phyloP scores from a whole-genome alignment of 345 rosid genomes.

The Boechera stricta region DNA sequence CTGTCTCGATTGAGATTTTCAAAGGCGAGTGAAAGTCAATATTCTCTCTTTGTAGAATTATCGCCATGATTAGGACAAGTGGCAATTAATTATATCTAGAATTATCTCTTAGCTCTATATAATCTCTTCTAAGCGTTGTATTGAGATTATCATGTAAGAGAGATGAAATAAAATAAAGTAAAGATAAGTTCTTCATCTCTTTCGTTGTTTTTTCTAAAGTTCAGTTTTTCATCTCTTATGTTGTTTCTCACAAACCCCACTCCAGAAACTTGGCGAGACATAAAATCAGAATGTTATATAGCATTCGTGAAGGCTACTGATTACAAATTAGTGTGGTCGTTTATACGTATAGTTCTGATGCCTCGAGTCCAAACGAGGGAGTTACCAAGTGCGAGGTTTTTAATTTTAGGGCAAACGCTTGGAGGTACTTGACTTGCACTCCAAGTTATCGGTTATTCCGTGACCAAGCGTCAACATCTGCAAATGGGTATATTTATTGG shows the following conservation, averaged over 20 bases:
- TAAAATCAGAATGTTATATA: not conserved
- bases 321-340: constrained; percentile 34
- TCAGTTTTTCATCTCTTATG: too few relatives aligned
- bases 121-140: too few relatives aligned
- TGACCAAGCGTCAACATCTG: not conserved
- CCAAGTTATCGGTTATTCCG: not conserved
- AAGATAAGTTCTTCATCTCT: too few relatives aligned
- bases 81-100: too few relatives aligned
- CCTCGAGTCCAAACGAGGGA: not conserved
- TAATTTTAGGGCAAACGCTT: constrained; percentile 5
- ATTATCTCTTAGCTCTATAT: too few relatives aligned
- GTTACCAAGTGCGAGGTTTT: constrained; percentile 2
- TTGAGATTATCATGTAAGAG: too few relatives aligned
- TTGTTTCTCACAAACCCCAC: not conserved
- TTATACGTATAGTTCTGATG: not conserved
- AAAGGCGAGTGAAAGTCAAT: too few relatives aligned
- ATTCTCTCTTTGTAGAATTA: too few relatives aligned
- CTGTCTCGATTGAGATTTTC: too few relatives aligned
- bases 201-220: too few relatives aligned
- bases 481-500: constrained; percentile 9
- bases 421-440: not conserved
- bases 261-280: not conserved
- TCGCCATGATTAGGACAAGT: too few relatives aligned
- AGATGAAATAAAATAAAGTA: too few relatives aligned
- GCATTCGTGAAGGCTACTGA: constrained; percentile 25